Base-by-base conservation (phyloP, 2,329 filamentous ascomycete genomes). In the Tolypocladium pustulatum region DNA sequence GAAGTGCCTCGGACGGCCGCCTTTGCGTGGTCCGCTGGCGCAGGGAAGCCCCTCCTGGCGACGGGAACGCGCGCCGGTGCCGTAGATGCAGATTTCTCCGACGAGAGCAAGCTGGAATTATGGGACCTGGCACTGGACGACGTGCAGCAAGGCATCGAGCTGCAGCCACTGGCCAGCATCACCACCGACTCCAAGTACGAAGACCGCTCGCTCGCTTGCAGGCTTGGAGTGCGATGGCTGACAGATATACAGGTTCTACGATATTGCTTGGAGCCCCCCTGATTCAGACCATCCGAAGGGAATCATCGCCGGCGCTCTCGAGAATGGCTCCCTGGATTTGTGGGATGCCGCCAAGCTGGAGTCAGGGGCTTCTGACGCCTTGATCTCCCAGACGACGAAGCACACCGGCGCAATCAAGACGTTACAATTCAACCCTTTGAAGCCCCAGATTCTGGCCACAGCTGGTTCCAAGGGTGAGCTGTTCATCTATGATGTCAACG, bases 1-100 rank as follows among this genome's bases (percentile, higher is more conserved):
- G 92, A 97, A 80, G 95, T 99, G 71, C 90, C 91, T 73, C 86
- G 94, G 76, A 99, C 94, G 69, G 94, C 93, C 74, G 89, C 93
- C 69, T 99, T 99, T 75, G 91, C 94, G 70, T 99, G 94, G 93
- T 96, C 91, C 66, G 89, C 92, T 32, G 89, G 87, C 66, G 78
- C 90, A 56, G 82, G 84, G 43, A 85, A 87, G 66, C 91, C 93
- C 67, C 81, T 96, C 66, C 80, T 99, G 64, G 93, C 91, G 61
- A 99, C 94, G 34, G 94, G 94, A 67, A 99, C 94, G 54, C 87
- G 92, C 66, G 92, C 94, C 61, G 94, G 94, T 63, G 94, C 94
- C 67, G 91, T 99, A 49, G 91, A 96, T 75, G 92, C 90, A 67
- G 92, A 97, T 74, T 99, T 99, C 76, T 97, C 94, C 34, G 94